Base-by-base conservation (phyloP, 106 monocot genomes). In the Amphibolis antarctica region DNA sequence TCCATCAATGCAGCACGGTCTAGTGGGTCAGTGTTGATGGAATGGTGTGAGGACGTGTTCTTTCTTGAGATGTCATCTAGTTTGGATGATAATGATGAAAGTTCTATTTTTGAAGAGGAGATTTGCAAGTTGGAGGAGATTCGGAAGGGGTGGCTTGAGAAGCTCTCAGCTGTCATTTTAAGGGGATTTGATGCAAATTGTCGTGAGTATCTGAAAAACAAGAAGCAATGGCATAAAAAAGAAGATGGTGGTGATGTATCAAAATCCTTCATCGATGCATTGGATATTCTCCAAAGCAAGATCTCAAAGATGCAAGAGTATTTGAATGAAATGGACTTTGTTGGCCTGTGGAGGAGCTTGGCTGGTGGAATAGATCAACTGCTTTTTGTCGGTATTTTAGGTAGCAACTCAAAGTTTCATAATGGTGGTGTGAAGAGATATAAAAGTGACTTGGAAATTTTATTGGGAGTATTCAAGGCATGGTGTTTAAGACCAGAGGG, bases 401-500 rank as follows among this genome's bases (percentile, higher is more conserved):
- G 71, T 29, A 70, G 81, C 25, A 73, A 69, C 31, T 72, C 75
- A 4, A 91, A 83, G 77, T 85, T 91, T 53, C 53, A 70, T n/a
- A 60, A 77, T 44, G 71, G 63, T 30, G 87, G 91, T 1, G 82
- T 91, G 12, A 68, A 77, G 60, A 87, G 88, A 59, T 65, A 91
- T 42, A 36, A 23, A 20, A 50, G 84, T 42, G 85, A 91, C 65
- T 10, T 99, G 47, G 77, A 72, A 53, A 73, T 85, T 1, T 62
- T 91, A 60, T 83, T 85, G 56, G 81, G 80, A 47, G 79, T 85
- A 48, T 91, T 91, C 46, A 44, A 71, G 12, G 74, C 76, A 19
- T 99, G 91, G 90, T 99, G 91, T 75, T 64, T 91, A 66, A 82
- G 98, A 59, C 98, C 91, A 5, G 78, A 85, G 60, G 82, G 91